Evolutionary conservation across 768 basidiomycete genomes (phyloP), one percentile per base, ranked within the genome.

Genomic region (Termitomyces sp.): DNA sequence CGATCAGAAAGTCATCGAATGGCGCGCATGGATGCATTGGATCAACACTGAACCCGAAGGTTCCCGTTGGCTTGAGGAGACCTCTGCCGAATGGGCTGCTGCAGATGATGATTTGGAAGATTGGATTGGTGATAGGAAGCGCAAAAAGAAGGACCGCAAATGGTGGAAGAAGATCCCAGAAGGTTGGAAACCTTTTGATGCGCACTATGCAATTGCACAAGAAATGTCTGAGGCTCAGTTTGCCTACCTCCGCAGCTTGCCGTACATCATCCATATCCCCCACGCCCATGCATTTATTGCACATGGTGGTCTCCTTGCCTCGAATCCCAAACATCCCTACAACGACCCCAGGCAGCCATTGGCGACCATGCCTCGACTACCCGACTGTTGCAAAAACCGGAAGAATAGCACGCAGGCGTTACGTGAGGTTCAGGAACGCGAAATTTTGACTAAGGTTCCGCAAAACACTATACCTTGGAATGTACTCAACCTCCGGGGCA

Each of bases 1-100:
- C 65, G 95, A 98, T 71, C 93, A 98, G 69, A 79, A 79, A 58
- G 82, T 94, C 43, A 78, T 98, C 44, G 89, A 96, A 71, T 97
- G 95, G 95, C 77, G 85, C 24, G 73, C 77, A 1, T 98, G 93
- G 92, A 79, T 90, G 49, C 75, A 87, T 17, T 96, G 92, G 91
- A 83, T 95, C 54, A 58, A 68, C 14, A 58, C 68, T 8, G 65
- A 77, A 24, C 69, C 74, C 7, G 78, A 74, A n/a, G 78, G 75
- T 1, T 64, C 51, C 24, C 64, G 72, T 24, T 93, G 90, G 84
- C 75, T 93, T 6, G 58, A 67, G 8, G 63, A 75, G 11, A 57
- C 83, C n/a, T 77, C 81, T 46, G 59, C 62, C 1, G 65, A 68
- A 38, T 85, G 81, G 80, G 60, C 55, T 22, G 68, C 68, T 14